Base-by-base conservation (phyloP, 768 basidiomycete genomes). In the Macrolepiota albuminosa region DNA sequence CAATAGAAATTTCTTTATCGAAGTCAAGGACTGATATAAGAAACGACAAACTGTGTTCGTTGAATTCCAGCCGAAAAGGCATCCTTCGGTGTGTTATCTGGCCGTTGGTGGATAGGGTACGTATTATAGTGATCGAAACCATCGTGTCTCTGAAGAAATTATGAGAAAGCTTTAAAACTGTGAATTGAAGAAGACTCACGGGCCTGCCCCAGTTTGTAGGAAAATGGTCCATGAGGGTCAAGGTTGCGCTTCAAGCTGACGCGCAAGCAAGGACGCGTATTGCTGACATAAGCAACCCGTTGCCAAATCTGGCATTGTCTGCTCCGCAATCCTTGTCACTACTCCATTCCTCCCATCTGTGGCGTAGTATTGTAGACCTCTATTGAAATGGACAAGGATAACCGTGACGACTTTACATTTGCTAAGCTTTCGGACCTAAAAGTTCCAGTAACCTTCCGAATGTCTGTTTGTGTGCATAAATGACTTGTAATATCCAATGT, bases 361-460 rank as follows among this genome's bases (percentile, higher is more conserved):
- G 31, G 36, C 58, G 49, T 31, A 54, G 21, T 42, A 29, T 6
- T 33, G 8, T 24, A 31, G 10, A 51, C 11, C 7, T 45, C 16
- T 13, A 5, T 8, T 24, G 18, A 14, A 0, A 82, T 83, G 81
- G 81, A 83, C 67, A 81, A 81, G 63, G 81, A 81, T 67, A 76
- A 85, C 67, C 80, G 89, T 39, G 91, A 94, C 66, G 94, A 97
- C 71, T 93, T 95, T 67, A 94, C 93, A 2, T 97, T 96, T 69
- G 95, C 93, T 6, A 89, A 89, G 70, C 84, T 95, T 21, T 91
- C 90, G 56, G 91, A 95, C 71, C 81, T 97, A 61, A 95, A 92
- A 70, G 73, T 92, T 8, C 92, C 91, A 2, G 84, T 96, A 10
- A 93, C 94, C 10, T 86, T 94, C 68, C 84, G 92, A 69, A 90